phyloP scores from a whole-genome alignment of 1,284 basidiomycete genomes.

The Tausonia pullulans region DNA sequence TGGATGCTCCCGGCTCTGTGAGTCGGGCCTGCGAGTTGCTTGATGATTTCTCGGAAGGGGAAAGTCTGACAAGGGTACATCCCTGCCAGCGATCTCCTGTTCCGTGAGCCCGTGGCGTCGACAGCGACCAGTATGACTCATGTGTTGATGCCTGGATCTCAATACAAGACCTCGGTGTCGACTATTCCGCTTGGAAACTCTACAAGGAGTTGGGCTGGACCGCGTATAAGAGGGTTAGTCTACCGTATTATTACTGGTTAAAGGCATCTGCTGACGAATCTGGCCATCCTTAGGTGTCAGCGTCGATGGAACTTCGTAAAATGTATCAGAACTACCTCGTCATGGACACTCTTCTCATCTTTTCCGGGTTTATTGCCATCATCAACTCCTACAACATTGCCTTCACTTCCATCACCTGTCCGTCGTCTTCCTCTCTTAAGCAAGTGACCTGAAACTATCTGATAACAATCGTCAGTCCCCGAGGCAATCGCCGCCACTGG shows the following conservation, averaged over 20 bases:
- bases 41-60: too few relatives aligned
- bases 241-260: not conserved
- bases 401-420: not conserved
- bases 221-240: not conserved
- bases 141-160: too few relatives aligned
- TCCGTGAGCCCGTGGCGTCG: too few relatives aligned
- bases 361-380: not conserved
- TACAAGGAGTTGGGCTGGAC: conserved; percentile 7
- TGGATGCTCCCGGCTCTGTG: not conserved
- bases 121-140: too few relatives aligned
- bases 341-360: not conserved
- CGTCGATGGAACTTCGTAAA: conserved; percentile 1
- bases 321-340: not conserved
- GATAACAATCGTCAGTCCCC: not conserved
- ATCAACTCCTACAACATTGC: conserved; percentile 1
- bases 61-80: too few relatives aligned
- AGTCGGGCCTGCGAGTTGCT: not conserved
- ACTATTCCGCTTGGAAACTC: conserved; percentile 1
- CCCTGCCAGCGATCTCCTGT: too few relatives aligned
- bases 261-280: not conserved
- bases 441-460: too few relatives aligned
- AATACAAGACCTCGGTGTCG: not conserved
- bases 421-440: not conserved
- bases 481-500: not conserved
- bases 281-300: not conserved